Conservation (phyloP, 2,329 filamentous ascomycete genomes). For the Fusarium citri region DNA sequence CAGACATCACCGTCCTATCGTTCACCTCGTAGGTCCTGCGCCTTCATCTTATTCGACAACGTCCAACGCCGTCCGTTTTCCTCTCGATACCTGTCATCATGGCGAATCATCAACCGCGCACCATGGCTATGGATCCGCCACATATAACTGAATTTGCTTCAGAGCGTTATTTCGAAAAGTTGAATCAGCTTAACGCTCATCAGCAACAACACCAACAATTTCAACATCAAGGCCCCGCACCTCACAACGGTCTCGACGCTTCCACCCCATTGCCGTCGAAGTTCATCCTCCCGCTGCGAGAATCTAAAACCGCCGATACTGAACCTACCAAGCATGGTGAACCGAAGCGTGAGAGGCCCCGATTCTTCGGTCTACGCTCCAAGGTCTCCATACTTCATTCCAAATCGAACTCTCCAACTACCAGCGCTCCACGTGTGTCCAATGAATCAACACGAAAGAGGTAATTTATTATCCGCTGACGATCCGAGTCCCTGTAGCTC, state of each 20-base stretch:
- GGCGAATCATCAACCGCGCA: conserved; percentile 49
- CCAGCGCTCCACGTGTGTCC: conserved; percentile 37
- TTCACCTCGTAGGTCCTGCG: conserved; percentile 9
- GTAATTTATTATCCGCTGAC: conserved; percentile 37
- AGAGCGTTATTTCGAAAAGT: conserved; percentile 71
- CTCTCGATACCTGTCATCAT: conserved; percentile 43
- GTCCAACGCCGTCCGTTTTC: conserved; percentile 38
- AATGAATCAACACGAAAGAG: conserved; percentile 50
- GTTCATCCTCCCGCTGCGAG: conserved; percentile 64
- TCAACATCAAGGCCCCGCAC: conserved; percentile 51
- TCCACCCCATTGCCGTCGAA: conserved; percentile 51
- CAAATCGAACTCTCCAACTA: conserved; percentile 45
- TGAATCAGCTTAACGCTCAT: conserved; percentile 65
- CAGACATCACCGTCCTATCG: conserved; percentile 38
- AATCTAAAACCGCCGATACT: conserved; percentile 51
- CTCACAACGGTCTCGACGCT: conserved; percentile 36
- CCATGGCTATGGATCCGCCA: conserved; percentile 67
- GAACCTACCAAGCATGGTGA: conserved; percentile 49
- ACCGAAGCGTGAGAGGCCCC: conserved; percentile 56
- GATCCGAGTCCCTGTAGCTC: conserved; percentile 1
- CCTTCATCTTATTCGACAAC: conserved; percentile 9
- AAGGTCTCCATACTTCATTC: conserved; percentile 54
- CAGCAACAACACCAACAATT: conserved; percentile 55
- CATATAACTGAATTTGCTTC: conserved; percentile 76
- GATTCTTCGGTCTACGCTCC: conserved; percentile 57